Base-by-base conservation (phyloP, 352 stramenopile genomes). In the Pythium phragmiticola region DNA sequence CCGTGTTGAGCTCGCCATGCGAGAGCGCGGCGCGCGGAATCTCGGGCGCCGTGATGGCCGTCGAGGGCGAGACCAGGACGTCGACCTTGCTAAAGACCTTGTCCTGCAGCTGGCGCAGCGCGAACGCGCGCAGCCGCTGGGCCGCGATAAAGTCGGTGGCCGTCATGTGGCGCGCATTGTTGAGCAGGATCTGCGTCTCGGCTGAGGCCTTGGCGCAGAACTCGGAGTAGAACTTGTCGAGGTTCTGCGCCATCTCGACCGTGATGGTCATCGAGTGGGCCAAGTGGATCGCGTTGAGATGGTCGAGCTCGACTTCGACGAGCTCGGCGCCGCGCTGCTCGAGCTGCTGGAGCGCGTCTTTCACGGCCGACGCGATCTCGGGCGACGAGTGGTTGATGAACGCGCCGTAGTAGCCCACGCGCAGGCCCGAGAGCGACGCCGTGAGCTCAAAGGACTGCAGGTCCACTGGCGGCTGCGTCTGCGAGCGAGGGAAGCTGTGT, bases 51-150 rank as follows among this genome's bases (percentile, higher is more conserved):
- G 78, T 84, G 34, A 94, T 84, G 16, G 73, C 85, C 3, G 82
- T 88, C 16, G 87, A 84, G 8, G 92, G 92, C 12, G 82, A 90
- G 57, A 96, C 72, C 50, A 98, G 94, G n/a, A 88, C 84, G 69
- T 97, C 88, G 52, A 97, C 77, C 53, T 92, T 83, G 59, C 79
- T 75, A 52, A 97, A 88, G 14, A 97, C 73, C 5, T 89, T 74
- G 28, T 85, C 74, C 34, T 82, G 73, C 26, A 94, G 80, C 56
- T 94, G 78, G 30, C 87, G 71, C 60, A 95, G 69, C 1, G 87
- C 89, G 50, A 88, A 97, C 16, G 78, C 78, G 11, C 90, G 82
- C 43, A 98, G 68, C 28, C 87, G 87, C 70, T 97, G 88, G 21
- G 86, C 89, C 3, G 88, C 76, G n/a, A 97, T 51, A 41, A 96